Evolutionary conservation across 306 rosid genomes (phyloP).

Genomic region (Hippophae gyantsensis): DNA sequence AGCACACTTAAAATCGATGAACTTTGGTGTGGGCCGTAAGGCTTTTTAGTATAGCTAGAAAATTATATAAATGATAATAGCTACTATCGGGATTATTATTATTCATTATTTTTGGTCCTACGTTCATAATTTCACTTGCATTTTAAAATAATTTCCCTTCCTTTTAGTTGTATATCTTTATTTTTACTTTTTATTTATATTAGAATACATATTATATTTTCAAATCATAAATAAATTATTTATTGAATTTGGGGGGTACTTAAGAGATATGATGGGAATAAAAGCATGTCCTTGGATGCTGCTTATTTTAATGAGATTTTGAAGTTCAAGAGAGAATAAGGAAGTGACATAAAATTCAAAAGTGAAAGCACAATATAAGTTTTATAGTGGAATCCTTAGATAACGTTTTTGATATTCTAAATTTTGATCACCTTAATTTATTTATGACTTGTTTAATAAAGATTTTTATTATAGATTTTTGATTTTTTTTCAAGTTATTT

Average conservation of each 20-base stretch:
- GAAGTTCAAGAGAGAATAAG: slow-evolving; percentile 1
- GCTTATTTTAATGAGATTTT: slow-evolving; percentile 32
- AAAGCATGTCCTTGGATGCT: slow-evolving; percentile 53
- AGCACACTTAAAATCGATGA: slow-evolving; percentile 18
- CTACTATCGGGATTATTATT: background rate
- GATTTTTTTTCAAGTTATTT: no score
- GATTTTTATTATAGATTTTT: no score
- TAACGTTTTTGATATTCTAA: no score
- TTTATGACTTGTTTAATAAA: no score
- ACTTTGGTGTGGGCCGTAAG: slow-evolving; percentile 9
- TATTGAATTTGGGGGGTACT: slow-evolving; percentile 27
- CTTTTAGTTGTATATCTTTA: background rate
- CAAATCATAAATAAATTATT: background rate
- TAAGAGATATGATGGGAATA: slow-evolving; percentile 3
- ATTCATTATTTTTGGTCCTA: slow-evolving; percentile 38
- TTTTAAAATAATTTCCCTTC: background rate
- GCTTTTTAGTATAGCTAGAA: slow-evolving; percentile 15
- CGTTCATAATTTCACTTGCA: slow-evolving; percentile 32
- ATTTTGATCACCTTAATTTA: no score
- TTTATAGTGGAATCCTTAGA: no score
- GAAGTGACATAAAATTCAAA: slow-evolving; percentile 1
- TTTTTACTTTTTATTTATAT: background rate
- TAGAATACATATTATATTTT: background rate
- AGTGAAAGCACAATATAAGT: background rate
- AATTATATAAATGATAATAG: slow-evolving; percentile 22